Base-by-base conservation (phyloP, 2,329 filamentous ascomycete genomes). In the Xylariaceae sp. region DNA sequence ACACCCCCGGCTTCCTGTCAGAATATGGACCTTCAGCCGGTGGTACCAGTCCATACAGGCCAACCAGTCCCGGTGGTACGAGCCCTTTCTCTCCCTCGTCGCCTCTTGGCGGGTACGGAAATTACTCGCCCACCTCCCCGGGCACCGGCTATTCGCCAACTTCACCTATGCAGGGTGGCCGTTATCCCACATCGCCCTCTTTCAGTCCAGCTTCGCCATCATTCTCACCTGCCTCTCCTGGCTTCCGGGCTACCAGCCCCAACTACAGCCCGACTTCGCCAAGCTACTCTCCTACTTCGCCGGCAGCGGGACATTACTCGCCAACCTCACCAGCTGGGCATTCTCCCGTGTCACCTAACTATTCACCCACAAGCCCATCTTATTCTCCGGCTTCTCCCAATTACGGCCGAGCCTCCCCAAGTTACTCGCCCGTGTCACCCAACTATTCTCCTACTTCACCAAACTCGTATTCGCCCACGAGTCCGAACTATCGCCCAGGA, bases 121-220 rank as follows among this genome's bases (percentile, higher is more conserved):
- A 85, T 39, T 92, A 91, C 75, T 90, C 88, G 51, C 89, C 90
- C 1, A 86, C 90, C 1, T 93, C 89, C 39, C 89, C 89, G 53
- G 85, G 85, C 45, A 85, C 83, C 7, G 84, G 83, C 2, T 92
- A 91, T 75, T 90, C 89, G 49, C 90, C 90, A 2, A 91, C 89
- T 0, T 93, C 89, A 52, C 89, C 82, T 37, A 76, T 84, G 75
- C 71, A 85, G 72, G 77, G 77, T 51, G 76, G 77, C 49, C 78
- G 81, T 17, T 84, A 80, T 66, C 77, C 84, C 61, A 76, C 80
- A 18, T 86, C 84, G 61, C 85, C 85, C 2, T 82, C 82, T 37
- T 88, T 87, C 73, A 86, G 80, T 63, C 83, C 83, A 1, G 80
- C 82, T 3, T 86, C 83, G 23, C 84, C 84, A 3, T 85, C 83